phyloP scores from a whole-genome alignment of 139 green algal genomes.

The Nannochloris sp. region DNA sequence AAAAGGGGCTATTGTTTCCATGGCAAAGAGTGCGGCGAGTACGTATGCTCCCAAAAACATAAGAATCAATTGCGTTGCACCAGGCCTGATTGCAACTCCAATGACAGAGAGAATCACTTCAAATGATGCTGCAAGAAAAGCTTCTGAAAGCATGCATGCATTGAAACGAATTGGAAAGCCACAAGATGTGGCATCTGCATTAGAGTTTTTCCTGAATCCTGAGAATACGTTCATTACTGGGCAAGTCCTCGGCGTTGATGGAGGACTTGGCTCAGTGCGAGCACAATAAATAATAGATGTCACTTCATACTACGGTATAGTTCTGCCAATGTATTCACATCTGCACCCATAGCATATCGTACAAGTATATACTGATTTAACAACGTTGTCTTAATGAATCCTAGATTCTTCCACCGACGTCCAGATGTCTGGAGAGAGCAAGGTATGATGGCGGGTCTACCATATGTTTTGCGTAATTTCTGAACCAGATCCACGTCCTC shows the following conservation, averaged over 20 bases:
- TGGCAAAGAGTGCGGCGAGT: constrained; percentile 46
- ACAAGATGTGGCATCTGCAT: constrained; percentile 53
- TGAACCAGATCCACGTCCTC: constrained; percentile 60
- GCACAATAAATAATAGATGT: neutral
- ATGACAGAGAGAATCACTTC: constrained; percentile 50
- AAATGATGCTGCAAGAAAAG: constrained; percentile 44
- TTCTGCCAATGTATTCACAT: neutral
- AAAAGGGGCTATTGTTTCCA: constrained; percentile 59
- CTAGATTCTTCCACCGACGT: constrained; percentile 35
- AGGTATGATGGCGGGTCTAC: constrained; percentile 29
- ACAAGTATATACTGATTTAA: constrained; percentile 17
- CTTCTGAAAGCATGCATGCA: constrained; percentile 54
- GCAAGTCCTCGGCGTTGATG: constrained; percentile 8
- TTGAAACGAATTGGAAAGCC: constrained; percentile 63
- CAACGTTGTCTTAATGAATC: constrained; percentile 28
- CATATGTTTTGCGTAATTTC: constrained; percentile 21
- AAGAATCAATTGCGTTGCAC: constrained; percentile 69
- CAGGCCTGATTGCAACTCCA: constrained; percentile 44
- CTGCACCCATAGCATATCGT: constrained; percentile 7
- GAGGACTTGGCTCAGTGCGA: neutral
- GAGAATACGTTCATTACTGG: constrained; percentile 58
- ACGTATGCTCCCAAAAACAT: constrained; percentile 77
- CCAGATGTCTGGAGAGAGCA: constrained; percentile 30
- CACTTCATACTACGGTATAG: constrained; percentile 6
- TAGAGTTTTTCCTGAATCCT: constrained; percentile 62